Evolutionary conservation across 2,329 filamentous ascomycete species (phyloP), one percentile per base, ranked within the genome.

Genomic region (Herpotrichia juniperi): DNA sequence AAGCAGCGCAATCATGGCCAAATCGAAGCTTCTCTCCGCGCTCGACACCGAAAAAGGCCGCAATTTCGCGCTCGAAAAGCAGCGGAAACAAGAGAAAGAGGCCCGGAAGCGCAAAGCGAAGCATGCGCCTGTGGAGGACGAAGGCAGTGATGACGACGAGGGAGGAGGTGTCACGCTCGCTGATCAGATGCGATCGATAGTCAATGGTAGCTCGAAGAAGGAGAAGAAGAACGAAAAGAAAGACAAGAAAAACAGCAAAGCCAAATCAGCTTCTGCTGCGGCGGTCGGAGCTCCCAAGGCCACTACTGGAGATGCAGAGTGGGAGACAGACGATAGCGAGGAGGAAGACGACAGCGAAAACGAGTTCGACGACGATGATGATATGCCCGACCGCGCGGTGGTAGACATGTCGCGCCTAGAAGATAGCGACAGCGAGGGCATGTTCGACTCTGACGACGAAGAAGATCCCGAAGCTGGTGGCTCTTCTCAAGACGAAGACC

Each of bases 1-100:
- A 40, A 12, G 19, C 19, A 43, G 14, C 14, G 30, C n/a, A 16
- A 46, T 35, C 21, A 81, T 81, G 69, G 68, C 62, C 42, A 70
- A 69, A 50, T 80, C 80, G 57, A 86, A 85, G 68, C 74, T 87
- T 42, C 79, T 85, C 53, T 72, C 78, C 39, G 83, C 84, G 42
- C 79, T 87, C 19, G 82, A 86, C 59, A 77, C 79, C 47, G 75
- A 83, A 52, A 80, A 83, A 67, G 83, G 84, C 25, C 77, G 82
- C 42, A 88, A 94, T 62, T 88, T 89, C 56, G 87, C 88, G 58
- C 81, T 91, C 47, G 90, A 93, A 73, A 86, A 90, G 73, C 89
- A 93, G 72, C 85, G 86, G 71, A 90, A 88, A 77, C 78, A 87
- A 58, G 74, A 77, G 69, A 85, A 84, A 66, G 77, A 76, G 61